Conservation (phyloP, 106 monocot species). For the Cymbidium sinense region DNA sequence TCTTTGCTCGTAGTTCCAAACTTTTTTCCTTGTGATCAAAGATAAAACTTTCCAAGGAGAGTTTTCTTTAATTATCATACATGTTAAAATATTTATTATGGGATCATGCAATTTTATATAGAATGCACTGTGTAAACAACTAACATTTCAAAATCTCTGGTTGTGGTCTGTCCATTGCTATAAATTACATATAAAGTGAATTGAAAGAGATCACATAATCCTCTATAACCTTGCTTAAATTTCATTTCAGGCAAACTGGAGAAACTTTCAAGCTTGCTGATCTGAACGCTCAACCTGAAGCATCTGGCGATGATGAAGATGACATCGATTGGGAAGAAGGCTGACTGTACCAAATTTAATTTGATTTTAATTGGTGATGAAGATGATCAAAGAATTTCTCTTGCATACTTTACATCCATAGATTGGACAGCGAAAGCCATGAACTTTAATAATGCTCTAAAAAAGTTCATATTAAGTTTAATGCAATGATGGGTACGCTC, state of each 20-base stretch:
- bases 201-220: background rate
- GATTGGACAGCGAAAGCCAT: background rate
- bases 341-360: background rate
- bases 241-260: constrained; percentile 3
- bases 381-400: background rate
- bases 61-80: background rate
- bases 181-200: background rate
- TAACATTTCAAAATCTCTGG: background rate
- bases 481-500: no score
- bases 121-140: background rate
- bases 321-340: constrained; percentile 29
- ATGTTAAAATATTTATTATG: background rate
- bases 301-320: constrained; percentile 6
- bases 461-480: no score
- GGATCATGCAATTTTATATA: background rate
- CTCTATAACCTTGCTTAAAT: background rate
- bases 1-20: no score
- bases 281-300: constrained; percentile 19
- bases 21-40: background rate
- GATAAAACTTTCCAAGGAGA: background rate
- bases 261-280: constrained; percentile 27
- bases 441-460: no score
- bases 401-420: background rate
- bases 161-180: background rate
- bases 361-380: background rate